Percentiles rank a stretch among this genome's conserved stretches.
Conservation (phyloP, 2,329 filamentous ascomycete species). For the Ophiognomonia clavigignenti-juglandacearum region DNA sequence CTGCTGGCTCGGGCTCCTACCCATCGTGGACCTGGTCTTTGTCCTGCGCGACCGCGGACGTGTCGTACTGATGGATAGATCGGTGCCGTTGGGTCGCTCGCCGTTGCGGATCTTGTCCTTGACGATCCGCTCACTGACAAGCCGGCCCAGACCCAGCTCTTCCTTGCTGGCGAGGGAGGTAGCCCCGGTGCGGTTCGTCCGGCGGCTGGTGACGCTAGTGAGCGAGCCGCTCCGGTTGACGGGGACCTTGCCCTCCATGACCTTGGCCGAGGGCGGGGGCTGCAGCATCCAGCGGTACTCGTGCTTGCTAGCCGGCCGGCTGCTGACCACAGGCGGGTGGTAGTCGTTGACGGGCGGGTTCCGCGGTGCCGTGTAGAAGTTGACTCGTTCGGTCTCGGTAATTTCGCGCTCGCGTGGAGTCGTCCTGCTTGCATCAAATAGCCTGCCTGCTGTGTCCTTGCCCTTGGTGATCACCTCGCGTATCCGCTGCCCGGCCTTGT, state of each 20-base stretch:
- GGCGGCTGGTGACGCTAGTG: constrained; percentile 44
- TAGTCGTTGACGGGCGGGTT: constrained; percentile 80
- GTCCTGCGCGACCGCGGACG: constrained; percentile 20
- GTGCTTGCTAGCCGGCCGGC: constrained; percentile 61
- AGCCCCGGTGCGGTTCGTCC: constrained; percentile 27
- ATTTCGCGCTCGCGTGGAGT: constrained; percentile 49
- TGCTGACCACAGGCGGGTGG: constrained; percentile 78
- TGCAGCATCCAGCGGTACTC: constrained; percentile 90
- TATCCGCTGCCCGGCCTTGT: constrained; percentile 47
- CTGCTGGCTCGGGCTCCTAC: constrained; percentile 22
- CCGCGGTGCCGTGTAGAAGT: constrained; percentile 55
- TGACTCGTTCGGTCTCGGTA: constrained; percentile 44
- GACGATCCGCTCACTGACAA: constrained; percentile 40
- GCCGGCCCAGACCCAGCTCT: constrained; percentile 36
- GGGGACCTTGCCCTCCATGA: constrained; percentile 84
- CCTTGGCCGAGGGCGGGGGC: constrained; percentile 79
- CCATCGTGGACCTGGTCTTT: constrained; percentile 19
- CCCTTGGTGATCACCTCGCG: constrained; percentile 57
- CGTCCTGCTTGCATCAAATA: constrained; percentile 45
- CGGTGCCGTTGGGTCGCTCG: constrained; percentile 27
- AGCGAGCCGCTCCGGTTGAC: constrained; percentile 60
- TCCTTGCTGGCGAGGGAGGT: constrained; percentile 27
- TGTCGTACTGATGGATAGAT: constrained; percentile 17
- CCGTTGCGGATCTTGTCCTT: constrained; percentile 42
- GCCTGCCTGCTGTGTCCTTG: constrained; percentile 48